A percentile compares a stretch with the other conserved stretches of the same genome.
Conservation (phyloP, 495 filamentous ascomycete genomes). For the Terfezia claveryi region DNA sequence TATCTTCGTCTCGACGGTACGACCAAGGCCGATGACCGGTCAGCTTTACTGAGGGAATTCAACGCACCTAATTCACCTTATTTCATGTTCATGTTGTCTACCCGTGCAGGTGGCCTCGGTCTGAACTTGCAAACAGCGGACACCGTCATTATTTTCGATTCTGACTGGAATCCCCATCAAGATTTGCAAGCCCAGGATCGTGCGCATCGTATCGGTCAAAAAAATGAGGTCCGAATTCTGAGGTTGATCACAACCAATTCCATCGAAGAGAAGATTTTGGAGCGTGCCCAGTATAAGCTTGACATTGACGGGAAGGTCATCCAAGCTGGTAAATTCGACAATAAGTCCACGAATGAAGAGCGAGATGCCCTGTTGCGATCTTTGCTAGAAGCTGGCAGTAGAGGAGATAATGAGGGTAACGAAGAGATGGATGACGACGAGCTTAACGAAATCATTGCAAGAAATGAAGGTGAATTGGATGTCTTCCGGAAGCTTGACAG, state of each 20-base stretch:
- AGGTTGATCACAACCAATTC: conserved; percentile 90
- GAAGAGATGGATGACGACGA: conserved; percentile 96
- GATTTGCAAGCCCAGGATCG: conserved; percentile 98
- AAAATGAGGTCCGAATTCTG: conserved; percentile 95
- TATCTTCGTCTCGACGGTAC: conserved; percentile 90
- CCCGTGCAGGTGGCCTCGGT: conserved; percentile 91
- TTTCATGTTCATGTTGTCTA: conserved; percentile 97
- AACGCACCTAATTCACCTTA: conserved; percentile 77
- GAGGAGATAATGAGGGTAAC: conserved; percentile 44
- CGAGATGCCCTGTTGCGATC: conserved; percentile 86
- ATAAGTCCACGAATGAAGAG: conserved; percentile 96
- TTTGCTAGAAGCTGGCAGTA: conserved; percentile 74
- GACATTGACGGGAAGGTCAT: conserved; percentile 99
- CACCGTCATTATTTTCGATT: conserved; percentile 98
- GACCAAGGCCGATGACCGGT: conserved; percentile 93
- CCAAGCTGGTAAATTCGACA: conserved; percentile 96
- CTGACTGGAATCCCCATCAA: conserved; percentile 98
- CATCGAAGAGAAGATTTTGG: conserved; percentile 94
- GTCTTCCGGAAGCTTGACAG: conserved; percentile 60
- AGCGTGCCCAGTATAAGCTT: conserved; percentile 90
- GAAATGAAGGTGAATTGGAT: conserved; percentile 46
- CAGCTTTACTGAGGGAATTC: conserved; percentile 67
- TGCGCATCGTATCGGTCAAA: conserved; percentile 98
- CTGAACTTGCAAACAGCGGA: conserved; percentile 92
- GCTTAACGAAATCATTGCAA: conserved; percentile 67